A percentile compares a stretch with the other conserved stretches of the same genome.
These are phyloP conservation scores for Colletotrichum somersetense DNA, from an alignment of 2,329 filamentous ascomycete genomes.

Conservation along the genomic window DNA sequence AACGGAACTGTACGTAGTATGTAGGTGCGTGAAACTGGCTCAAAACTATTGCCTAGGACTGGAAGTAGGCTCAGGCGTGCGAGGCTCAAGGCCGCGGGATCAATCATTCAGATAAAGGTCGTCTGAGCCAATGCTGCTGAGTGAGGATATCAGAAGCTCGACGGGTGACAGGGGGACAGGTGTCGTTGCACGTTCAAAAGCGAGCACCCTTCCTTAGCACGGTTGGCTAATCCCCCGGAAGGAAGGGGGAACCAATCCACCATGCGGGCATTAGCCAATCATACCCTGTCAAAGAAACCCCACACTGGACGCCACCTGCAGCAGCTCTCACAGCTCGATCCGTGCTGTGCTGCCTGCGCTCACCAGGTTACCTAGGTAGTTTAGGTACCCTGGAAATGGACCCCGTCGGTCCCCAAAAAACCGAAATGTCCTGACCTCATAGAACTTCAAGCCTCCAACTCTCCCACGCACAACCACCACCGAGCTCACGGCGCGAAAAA, in stretches of 20 bases:
- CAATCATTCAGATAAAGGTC: neutral
- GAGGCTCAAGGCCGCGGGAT: neutral
- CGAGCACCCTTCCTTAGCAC: slow-evolving; percentile 1
- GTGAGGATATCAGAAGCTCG: slow-evolving; percentile 10
- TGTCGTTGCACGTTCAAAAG: slow-evolving; percentile 25
- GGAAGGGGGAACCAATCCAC: slow-evolving; percentile 7
- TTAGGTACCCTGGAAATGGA: slow-evolving; percentile 25
- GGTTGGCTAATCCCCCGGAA: neutral
- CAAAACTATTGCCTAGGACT: neutral
- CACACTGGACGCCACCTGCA: slow-evolving; percentile 14
- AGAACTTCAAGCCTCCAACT: slow-evolving; percentile 11
- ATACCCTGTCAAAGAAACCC: neutral
- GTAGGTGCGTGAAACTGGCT: neutral
- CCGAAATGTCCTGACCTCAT: slow-evolving; percentile 38
- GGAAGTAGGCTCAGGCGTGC: neutral
- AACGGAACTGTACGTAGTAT: neutral
- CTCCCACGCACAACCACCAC: slow-evolving; percentile 2
- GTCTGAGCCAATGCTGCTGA: slow-evolving; percentile 1
- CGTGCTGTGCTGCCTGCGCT: neutral
- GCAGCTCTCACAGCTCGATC: slow-evolving; percentile 19
- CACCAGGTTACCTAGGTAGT: too few species aligned
- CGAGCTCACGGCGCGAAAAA: neutral
- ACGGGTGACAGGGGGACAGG: slow-evolving; percentile 31
- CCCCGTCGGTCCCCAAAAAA: slow-evolving; percentile 10
- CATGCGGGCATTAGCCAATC: neutral